These are phyloP conservation scores for Elongisporangium undulatum DNA, from an alignment of 352 stramenopile genomes.

Conservation along the genomic window DNA sequence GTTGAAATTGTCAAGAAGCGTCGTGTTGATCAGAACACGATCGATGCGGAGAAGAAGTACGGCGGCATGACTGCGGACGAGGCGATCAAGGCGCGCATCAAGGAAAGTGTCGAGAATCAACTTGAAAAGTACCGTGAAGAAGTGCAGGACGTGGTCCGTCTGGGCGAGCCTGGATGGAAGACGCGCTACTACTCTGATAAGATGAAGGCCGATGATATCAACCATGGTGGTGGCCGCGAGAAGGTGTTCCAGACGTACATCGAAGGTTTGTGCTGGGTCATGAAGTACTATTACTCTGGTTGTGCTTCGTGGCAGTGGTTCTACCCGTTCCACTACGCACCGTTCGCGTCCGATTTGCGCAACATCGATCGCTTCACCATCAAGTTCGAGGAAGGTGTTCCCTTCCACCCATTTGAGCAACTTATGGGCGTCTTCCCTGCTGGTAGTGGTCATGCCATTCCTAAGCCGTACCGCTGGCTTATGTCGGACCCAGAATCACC, in stretches of 20 bases:
- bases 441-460: conserved; percentile 91
- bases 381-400: conserved; percentile 92
- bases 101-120: conserved; percentile 69
- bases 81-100: conserved; percentile 78
- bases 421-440: conserved; percentile 98
- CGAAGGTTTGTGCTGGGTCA: conserved; percentile 98
- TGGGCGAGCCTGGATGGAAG: conserved; percentile 97
- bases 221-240: conserved; percentile 81
- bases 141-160: conserved; percentile 90
- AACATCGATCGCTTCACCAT: conserved; percentile 89
- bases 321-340: conserved; percentile 99
- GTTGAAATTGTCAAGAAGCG: conserved; percentile 81
- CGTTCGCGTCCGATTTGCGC: conserved; percentile 90
- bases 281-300: conserved; percentile 99
- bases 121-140: conserved; percentile 81
- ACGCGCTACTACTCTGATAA: conserved; percentile 89
- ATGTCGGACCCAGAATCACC: conserved; percentile 95
- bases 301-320: conserved; percentile 99
- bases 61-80: conserved; percentile 54
- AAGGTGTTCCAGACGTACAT: conserved; percentile 95
- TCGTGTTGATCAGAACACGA: conserved; percentile 56
- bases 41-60: conserved; percentile 69
- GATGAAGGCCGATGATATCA: conserved; percentile 83
- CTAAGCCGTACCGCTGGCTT: conserved; percentile 91
- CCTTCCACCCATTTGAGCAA: conserved; percentile 97